A percentile compares a stretch with the other conserved stretches of the same genome.
These are phyloP conservation scores for Tolypocladium nubicola DNA, from an alignment of 2,329 filamentous ascomycete species.

Conservation along the genomic window DNA sequence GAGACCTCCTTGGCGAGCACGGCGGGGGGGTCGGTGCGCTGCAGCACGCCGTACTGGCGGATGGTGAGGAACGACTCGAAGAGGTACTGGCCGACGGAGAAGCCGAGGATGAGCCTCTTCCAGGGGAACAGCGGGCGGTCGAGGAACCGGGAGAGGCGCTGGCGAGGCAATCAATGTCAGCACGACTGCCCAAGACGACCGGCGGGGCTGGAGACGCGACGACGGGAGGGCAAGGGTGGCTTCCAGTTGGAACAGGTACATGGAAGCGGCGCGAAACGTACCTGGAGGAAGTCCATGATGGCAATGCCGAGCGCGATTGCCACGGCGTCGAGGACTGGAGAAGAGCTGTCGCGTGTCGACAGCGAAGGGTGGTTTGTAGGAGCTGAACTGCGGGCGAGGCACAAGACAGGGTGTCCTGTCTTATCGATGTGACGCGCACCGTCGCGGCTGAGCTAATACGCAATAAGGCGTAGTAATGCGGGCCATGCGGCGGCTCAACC, in stretches of 20 bases:
- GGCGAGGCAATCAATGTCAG: slow-evolving; percentile 3
- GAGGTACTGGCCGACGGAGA: slow-evolving; percentile 82
- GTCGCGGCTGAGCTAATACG: background rate
- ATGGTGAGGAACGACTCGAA: slow-evolving; percentile 84
- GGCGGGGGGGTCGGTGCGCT: slow-evolving; percentile 70
- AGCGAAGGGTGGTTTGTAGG: background rate
- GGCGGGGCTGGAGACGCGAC: background rate
- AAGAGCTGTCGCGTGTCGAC: background rate
- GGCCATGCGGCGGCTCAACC: background rate
- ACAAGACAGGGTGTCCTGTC: slow-evolving; percentile 1
- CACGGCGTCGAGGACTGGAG: background rate
- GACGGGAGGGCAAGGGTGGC: slow-evolving; percentile 6
- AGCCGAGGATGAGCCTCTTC: slow-evolving; percentile 93
- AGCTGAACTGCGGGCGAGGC: background rate
- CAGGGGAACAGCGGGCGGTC: slow-evolving; percentile 92
- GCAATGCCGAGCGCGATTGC: slow-evolving; percentile 3
- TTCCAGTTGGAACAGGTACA: background rate
- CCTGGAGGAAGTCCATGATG: slow-evolving; percentile 38
- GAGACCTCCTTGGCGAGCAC: slow-evolving; percentile 83
- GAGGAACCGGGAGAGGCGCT: slow-evolving; percentile 73
- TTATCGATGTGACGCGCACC: background rate
- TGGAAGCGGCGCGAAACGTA: slow-evolving; percentile 9
- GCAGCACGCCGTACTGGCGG: slow-evolving; percentile 81
- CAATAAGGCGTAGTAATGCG: background rate
- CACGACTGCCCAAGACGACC: background rate